Evolutionary conservation across 106 monocot genomes (phyloP).

Genomic region (Alisma plantagoaquatica): DNA sequence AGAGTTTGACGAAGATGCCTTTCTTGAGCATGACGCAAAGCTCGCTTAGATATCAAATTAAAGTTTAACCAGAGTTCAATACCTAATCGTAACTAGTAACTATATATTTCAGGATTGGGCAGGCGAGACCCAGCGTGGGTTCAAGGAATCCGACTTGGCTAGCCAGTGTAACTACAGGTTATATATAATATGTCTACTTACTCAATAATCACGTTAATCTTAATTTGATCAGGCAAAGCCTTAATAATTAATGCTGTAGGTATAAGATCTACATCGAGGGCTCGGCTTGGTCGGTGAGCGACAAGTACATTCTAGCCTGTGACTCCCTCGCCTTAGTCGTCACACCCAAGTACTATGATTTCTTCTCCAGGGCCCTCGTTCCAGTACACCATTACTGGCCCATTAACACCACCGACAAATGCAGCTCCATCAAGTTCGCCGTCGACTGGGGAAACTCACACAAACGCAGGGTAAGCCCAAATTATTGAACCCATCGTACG

Average conservation of each 20-base stretch:
- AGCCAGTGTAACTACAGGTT: conserved; percentile 27
- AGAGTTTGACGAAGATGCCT: not conserved
- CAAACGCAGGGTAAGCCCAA: conserved; percentile 25
- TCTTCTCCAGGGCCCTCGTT: conserved; percentile 60
- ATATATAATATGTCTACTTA: too few species aligned
- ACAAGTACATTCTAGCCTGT: conserved; percentile 87
- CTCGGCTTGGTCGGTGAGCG: conserved; percentile 79
- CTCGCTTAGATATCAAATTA: too few species aligned
- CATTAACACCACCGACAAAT: conserved; percentile 30
- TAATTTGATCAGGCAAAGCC: not conserved
- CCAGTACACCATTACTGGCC: conserved; percentile 79
- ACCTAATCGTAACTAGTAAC: not conserved
- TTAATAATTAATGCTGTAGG: conserved; percentile 14
- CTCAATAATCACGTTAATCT: not conserved
- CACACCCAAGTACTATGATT: conserved; percentile 41
- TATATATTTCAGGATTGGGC: conserved; percentile 18
- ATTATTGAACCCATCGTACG: not conserved
- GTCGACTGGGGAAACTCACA: conserved; percentile 79
- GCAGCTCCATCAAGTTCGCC: conserved; percentile 67
- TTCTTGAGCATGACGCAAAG: not conserved
- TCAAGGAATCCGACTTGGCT: conserved; percentile 18
- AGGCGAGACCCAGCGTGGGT: conserved; percentile 9
- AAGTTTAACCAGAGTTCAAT: too few species aligned
- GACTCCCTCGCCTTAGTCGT: conserved; percentile 63
- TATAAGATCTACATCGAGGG: conserved; percentile 93